phyloP scores from a whole-genome alignment of 352 stramenopile species.

The Globisporangium rhizosaccharum region DNA sequence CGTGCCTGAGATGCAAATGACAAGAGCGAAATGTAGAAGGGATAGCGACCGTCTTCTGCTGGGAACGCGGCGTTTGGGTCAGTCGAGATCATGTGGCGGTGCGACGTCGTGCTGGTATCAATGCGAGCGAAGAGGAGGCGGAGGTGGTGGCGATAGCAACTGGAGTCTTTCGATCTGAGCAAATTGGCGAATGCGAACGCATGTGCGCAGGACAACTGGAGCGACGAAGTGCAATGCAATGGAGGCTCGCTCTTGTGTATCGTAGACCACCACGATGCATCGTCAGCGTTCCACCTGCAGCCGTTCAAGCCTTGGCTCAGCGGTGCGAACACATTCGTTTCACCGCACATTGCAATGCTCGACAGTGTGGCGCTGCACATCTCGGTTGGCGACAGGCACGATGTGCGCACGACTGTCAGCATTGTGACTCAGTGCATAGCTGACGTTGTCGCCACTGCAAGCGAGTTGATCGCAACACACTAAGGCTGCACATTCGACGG shows the following conservation, averaged over 20 bases:
- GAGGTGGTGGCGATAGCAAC: background rate
- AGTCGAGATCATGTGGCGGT: conserved; percentile 20
- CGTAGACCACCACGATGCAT: no score
- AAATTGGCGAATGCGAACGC: background rate
- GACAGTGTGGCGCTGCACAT: no score
- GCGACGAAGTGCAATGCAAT: no score
- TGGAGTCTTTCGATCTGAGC: no score
- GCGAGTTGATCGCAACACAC: background rate
- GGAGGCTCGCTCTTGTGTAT: no score
- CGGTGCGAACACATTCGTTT: no score
- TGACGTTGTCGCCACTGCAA: background rate
- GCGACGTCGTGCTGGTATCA: conserved; percentile 1
- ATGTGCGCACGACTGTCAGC: background rate
- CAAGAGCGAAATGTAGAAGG: conserved; percentile 90
- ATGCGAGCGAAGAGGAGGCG: background rate
- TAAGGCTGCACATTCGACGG: conserved; percentile 17
- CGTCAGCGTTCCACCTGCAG: no score
- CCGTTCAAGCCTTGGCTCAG: no score
- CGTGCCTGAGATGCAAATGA: conserved; percentile 27
- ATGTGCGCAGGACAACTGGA: no score
- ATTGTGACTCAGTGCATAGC: background rate
- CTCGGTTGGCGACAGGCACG: no score
- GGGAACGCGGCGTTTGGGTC: conserved; percentile 18
- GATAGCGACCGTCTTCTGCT: conserved; percentile 65
- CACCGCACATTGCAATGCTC: no score